phyloP scores from a whole-genome alignment of 305 asterid genomes.

The Ilex paraguariensis region DNA sequence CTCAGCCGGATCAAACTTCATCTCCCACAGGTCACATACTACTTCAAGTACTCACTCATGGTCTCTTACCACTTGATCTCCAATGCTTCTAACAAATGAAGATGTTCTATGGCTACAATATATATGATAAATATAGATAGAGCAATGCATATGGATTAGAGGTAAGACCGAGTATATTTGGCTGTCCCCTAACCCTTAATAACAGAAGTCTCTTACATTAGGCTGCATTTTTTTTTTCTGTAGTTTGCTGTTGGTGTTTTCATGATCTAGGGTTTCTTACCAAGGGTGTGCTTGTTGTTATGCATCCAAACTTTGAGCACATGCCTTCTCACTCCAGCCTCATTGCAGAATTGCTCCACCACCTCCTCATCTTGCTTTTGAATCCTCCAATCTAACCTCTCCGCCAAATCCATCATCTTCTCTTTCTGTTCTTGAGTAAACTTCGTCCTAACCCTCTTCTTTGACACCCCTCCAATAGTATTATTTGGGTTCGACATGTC shows the following conservation, averaged over 20 bases:
- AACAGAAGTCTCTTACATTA: too few relatives aligned
- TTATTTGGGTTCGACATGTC: constrained; percentile 23
- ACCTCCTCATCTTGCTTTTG: constrained; percentile 57
- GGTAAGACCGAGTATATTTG: too few relatives aligned
- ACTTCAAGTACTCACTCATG: too few relatives aligned
- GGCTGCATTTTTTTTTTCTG: too few relatives aligned
- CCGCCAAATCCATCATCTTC: constrained; percentile 52
- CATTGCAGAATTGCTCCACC: constrained; percentile 54
- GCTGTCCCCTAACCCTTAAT: too few relatives aligned
- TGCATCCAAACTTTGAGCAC: constrained; percentile 87
- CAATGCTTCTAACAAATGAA: too few relatives aligned
- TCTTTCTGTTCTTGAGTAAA: constrained; percentile 66
- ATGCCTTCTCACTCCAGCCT: constrained; percentile 53
- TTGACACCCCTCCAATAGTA: constrained; percentile 27
- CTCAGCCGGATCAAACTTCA: too few relatives aligned
- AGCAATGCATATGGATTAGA: too few relatives aligned
- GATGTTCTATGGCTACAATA: too few relatives aligned
- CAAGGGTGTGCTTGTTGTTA: constrained; percentile 67
- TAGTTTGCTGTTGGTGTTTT: neutral
- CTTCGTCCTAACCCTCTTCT: constrained; percentile 57
- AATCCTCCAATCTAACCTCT: constrained; percentile 62
- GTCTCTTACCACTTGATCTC: too few relatives aligned
- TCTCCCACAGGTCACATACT: too few relatives aligned
- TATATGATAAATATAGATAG: too few relatives aligned
- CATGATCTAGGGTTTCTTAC: constrained; percentile 47